Evolutionary conservation across 2,329 filamentous ascomycete genomes (phyloP), one percentile per base, ranked within the genome.

Genomic region (Delphinella strobiligena): DNA sequence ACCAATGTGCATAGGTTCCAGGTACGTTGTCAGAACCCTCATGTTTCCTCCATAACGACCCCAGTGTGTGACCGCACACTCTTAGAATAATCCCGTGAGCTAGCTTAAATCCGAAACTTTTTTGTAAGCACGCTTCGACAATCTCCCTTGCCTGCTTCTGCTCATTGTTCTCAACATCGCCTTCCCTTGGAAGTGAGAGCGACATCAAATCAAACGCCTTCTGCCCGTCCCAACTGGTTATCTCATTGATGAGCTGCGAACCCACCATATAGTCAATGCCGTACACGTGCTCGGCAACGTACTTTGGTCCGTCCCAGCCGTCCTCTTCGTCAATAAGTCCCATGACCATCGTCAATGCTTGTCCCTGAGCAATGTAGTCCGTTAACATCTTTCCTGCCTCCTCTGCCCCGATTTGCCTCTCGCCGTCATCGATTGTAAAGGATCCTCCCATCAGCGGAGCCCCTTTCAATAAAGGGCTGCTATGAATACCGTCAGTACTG

Each of bases 361-460:
- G 71, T 3, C 69, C 71, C 44, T 77, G 72, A 31, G 70, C 67
- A 40, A 74, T 72, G 45, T 76, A 77, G 47, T 77, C 71, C 2
- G 66, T 68, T 48, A 75, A 58, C 45, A 67, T 58, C 39, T 51
- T 58, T 29, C 60, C 59, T 10, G 67, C 61, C 3, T 61, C 50
- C 3, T 51, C 54, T 11, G 37, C 33, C 5, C 22, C 29, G 49
- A 56, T 59, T 10, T 45, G 55, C 37, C 46, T 60, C 45, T 49
- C 51, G 7, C 53, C 51, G 7, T 62, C 51, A 35, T 56, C 45
- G 22, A 27, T 7, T 12, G 22, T 27, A 12, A 27, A 7, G 22
- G 7, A 7, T 27, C 12, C 7, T 27, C 22, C 59, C 50, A 64
- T 59, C 37, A 66, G 52, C 3, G 63, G 59, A 1, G 66, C 46